Percentiles rank a stretch among this genome's conserved stretches.
phyloP scores from a whole-genome alignment of 1,284 basidiomycete genomes.

The Moesziomyces aphidis region DNA sequence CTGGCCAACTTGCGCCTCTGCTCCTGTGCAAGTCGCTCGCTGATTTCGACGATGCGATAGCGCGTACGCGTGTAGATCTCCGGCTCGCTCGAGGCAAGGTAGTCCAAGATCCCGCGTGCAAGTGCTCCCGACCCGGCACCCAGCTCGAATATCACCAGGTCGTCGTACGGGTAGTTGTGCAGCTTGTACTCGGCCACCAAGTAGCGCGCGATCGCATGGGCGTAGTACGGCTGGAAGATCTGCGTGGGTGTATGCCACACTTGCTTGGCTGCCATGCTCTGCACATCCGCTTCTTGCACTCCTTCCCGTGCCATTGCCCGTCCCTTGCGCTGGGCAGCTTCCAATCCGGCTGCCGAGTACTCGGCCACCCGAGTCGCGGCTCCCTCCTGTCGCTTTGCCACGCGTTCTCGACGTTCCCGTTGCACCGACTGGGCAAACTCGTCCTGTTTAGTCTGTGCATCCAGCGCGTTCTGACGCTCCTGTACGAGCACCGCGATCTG shows the following conservation, averaged over 20 bases:
- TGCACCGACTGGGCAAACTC: neutral
- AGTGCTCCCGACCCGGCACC: conserved; percentile 97
- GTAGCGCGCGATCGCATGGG: conserved; percentile 87
- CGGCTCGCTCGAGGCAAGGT: conserved; percentile 81
- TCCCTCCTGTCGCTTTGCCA: conserved; percentile 1
- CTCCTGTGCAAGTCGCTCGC: conserved; percentile 78
- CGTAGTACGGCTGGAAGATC: conserved; percentile 98
- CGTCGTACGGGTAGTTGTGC: conserved; percentile 94
- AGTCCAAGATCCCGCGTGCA: conserved; percentile 86
- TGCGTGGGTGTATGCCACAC: conserved; percentile 99
- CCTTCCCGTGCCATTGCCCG: conserved; percentile 55
- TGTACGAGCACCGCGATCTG: conserved; percentile 33
- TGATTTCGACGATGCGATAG: conserved; percentile 95
- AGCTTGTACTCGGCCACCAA: conserved; percentile 88
- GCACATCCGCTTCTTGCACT: conserved; percentile 60
- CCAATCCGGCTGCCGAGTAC: conserved; percentile 50
- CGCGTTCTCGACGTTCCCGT: neutral
- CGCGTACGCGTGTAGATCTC: conserved; percentile 90
- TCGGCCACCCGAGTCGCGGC: neutral
- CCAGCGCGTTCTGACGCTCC: conserved; percentile 6
- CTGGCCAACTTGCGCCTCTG: conserved; percentile 71
- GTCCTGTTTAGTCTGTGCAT: conserved; percentile 6
- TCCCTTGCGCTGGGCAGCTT: conserved; percentile 48
- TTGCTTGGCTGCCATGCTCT: conserved; percentile 76
- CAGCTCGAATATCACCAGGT: conserved; percentile 94